Conservation (phyloP, 78 protist genomes). For the Tieghemostelium lacteum region DNA sequence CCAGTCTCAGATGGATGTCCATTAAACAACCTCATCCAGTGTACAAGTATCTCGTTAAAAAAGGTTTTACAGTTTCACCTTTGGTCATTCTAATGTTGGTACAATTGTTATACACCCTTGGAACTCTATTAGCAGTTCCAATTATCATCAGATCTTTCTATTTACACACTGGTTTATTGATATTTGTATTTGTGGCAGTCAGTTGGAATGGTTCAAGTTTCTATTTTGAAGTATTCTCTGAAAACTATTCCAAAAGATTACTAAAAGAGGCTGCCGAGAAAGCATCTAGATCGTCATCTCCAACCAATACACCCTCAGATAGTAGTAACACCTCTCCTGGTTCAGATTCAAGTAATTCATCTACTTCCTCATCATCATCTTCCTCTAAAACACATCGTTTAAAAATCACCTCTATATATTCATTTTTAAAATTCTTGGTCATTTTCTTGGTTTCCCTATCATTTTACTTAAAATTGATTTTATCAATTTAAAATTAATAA, state of each 20-base stretch:
- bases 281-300: too few relatives aligned
- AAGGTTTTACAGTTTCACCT: slow-evolving; percentile 60
- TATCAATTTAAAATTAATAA: too few relatives aligned
- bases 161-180: slow-evolving; percentile 57
- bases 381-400: not conserved
- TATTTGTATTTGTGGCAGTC: slow-evolving; percentile 42
- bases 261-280: too few relatives aligned
- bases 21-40: slow-evolving; percentile 83
- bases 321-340: too few relatives aligned
- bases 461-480: not conserved
- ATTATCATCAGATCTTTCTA: slow-evolving; percentile 37
- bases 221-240: slow-evolving; percentile 84
- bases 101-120: slow-evolving; percentile 70
- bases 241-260: slow-evolving; percentile 67
- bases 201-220: slow-evolving; percentile 84
- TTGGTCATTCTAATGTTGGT: slow-evolving; percentile 43
- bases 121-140: slow-evolving; percentile 49
- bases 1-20: slow-evolving; percentile 81
- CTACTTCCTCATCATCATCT: not conserved
- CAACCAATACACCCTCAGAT: not conserved
- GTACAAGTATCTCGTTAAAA: slow-evolving; percentile 17
- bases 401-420: not conserved
- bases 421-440: not conserved
- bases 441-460: not conserved
- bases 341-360: too few relatives aligned